A percentile compares a stretch with the other conserved stretches of the same genome.
Evolutionary conservation across 257 asterid species (phyloP).

Genomic region (Scutellaria galericulata): DNA sequence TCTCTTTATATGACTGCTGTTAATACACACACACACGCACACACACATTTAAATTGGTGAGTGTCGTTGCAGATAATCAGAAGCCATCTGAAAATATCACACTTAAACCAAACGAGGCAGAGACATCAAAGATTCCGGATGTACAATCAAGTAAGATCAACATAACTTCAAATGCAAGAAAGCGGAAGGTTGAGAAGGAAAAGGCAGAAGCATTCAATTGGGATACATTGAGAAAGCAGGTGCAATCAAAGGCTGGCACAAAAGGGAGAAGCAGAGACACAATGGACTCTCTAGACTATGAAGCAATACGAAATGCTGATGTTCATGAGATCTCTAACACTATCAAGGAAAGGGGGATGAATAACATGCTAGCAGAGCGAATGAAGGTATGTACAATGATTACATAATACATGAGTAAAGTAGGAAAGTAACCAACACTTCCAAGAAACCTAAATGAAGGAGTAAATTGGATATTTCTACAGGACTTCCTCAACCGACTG

Average conservation of each 20-base stretch:
- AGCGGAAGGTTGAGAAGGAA: constrained; percentile 56
- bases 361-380: constrained; percentile 70
- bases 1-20: constrained; percentile 14
- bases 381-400: constrained; percentile 61
- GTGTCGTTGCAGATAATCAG: constrained; percentile 34
- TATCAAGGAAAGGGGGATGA: constrained; percentile 73
- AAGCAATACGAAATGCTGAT: constrained; percentile 58
- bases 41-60: constrained; percentile 28
- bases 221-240: constrained; percentile 71
- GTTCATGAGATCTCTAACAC: constrained; percentile 56
- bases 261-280: constrained; percentile 56
- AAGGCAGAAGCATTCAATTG: constrained; percentile 54
- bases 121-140: constrained; percentile 29
- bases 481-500: constrained; percentile 78
- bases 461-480: constrained; percentile 44
- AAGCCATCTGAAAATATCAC: constrained; percentile 32
- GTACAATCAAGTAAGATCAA: constrained; percentile 33
- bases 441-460: constrained; percentile 11
- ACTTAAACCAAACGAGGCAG: constrained; percentile 28
- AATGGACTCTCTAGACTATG: constrained; percentile 83
- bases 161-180: constrained; percentile 48
- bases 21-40: background rate
- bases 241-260: constrained; percentile 39
- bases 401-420: constrained; percentile 10
- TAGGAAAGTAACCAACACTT: constrained; percentile 14